Base-by-base conservation (phyloP, 192 early-diverging fungal species). In the Obelidium mucronatum region DNA sequence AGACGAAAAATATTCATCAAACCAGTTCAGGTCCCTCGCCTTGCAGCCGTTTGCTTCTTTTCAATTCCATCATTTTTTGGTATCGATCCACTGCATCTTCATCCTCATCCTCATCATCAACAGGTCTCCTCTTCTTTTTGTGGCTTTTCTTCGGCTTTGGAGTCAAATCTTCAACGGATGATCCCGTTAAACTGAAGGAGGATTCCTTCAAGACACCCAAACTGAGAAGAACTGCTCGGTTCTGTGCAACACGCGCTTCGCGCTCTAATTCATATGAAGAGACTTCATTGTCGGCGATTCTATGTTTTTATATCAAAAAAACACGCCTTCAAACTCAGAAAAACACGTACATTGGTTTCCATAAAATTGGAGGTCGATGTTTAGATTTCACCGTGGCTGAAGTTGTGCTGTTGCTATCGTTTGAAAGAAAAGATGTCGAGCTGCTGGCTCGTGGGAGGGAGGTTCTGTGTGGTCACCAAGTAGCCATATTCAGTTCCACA, bases 261-360 rank as follows among this genome's bases (percentile, higher is more conserved):
- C 76, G 66, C 39, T 77, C 76, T n/a, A 69, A 35, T 62, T 77
- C 76, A 39, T 77, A 77, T 1, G 76, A 55, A 58, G 61, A 66
- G 22, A 77, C 67, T 39, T 44, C 37, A 36, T 6, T 31, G 35
- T 72, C 69, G 13, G 37, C 69, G 56, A 72, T 6, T 30, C 54
- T 72, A 26, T n/a, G n/a, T n/a, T n/a, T n/a, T n/a, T n/a, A n/a
- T n/a, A n/a, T n/a, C n/a, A n/a, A n/a, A n/a, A n/a, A n/a, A n/a
- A n/a, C n/a, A n/a, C n/a, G n/a, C n/a, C n/a, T n/a, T n/a, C n/a
- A n/a, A n/a, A n/a, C n/a, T n/a, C n/a, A n/a, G n/a, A n/a, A n/a
- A n/a, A n/a, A n/a, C n/a, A n/a, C n/a, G n/a, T n/a, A n/a, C n/a
- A n/a, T n/a, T n/a, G 69, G 69, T 30, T 72, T 22, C 69, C 69